phyloP scores from a whole-genome alignment of 106 monocot genomes.

The Allium cepa region DNA sequence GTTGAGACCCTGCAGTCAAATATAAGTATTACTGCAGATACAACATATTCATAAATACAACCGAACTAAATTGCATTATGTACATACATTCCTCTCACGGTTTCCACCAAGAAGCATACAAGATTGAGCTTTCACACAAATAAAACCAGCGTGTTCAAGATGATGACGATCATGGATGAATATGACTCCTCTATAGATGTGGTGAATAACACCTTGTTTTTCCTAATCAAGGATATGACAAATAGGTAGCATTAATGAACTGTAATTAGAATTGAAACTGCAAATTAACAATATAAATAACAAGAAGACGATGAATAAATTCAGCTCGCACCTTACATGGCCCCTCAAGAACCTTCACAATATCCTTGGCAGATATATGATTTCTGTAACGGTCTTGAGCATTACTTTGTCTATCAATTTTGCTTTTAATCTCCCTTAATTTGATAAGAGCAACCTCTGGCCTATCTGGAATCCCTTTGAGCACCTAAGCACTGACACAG shows the following conservation, averaged over 20 bases:
- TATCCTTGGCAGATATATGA: constrained; percentile 64
- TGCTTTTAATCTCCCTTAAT: constrained; percentile 84
- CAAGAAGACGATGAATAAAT: not conserved
- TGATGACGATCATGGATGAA: constrained; percentile 98
- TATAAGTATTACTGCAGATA: constrained; percentile 1
- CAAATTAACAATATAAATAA: not conserved
- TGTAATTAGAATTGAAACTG: not conserved
- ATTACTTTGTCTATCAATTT: constrained; percentile 62
- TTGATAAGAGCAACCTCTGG: constrained; percentile 84
- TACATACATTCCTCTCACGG: constrained; percentile 50
- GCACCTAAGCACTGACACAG: constrained; percentile 39
- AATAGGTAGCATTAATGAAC: constrained; percentile 1
- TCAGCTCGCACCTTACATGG: constrained; percentile 59
- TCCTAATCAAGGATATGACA: constrained; percentile 45
- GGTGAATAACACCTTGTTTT: constrained; percentile 89
- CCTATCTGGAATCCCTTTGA: constrained; percentile 97
- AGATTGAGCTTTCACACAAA: constrained; percentile 90
- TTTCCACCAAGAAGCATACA: constrained; percentile 62
- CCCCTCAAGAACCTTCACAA: constrained; percentile 89
- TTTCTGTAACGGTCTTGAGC: constrained; percentile 74
- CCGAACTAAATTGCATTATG: not conserved
- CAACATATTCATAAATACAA: not conserved
- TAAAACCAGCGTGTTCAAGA: constrained; percentile 95
- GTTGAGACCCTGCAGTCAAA: constrained; percentile 38
- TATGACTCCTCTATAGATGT: constrained; percentile 76